Evolutionary conservation across 495 filamentous ascomycete genomes (phyloP), one percentile per base, ranked within the genome.

Genomic region (Pyrenopolyporus hunteri): DNA sequence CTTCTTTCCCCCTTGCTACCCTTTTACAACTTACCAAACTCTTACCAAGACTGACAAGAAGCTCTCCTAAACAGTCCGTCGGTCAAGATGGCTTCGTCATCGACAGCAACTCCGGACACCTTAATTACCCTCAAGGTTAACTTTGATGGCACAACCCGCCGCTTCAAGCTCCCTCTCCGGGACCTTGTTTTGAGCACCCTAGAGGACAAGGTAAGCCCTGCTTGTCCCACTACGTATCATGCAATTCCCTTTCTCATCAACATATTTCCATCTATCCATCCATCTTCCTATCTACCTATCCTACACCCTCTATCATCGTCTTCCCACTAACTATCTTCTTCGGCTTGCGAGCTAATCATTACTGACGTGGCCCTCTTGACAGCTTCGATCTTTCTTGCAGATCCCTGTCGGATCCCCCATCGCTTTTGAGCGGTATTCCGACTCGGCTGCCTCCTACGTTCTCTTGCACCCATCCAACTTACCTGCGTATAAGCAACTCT

Each of bases 401-500:
- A 86, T 98, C 68, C 82, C 87, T n/a, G 69, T 79, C 7, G 83
- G 85, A 64, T 81, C 85, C 50, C 77, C 85, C 44, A 85, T 90
- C 71, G 70, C 89, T 64, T 87, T 98, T 67, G 94, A 99, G 81
- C 90, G 94, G 39, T 99, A 92, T 76, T 98, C 95, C 52, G 94
- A 99, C 72, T 97, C 92, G 69, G 91, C 92, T 58, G 86, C 80
- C 22, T 80, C 86, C 63, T 97, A 88, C 74, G 80, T 97, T 59
- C 80, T 79, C 6, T 85, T 99, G 35, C 89, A 98, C 74, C 79
- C 83, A 43, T 78, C 80, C 69, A 96, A 97, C 63, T 73, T 81
- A 1, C 80, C 88, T 19, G 89, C 96, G 49, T 98, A 96, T 84
- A 99, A 97, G 78, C 93, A 97, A 74, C 87, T 99, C 32, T 92